A percentile compares a stretch with the other conserved stretches of the same genome.
Evolutionary conservation across 768 basidiomycete species (phyloP).

Genomic region (Pleurotus tuoliensis): DNA sequence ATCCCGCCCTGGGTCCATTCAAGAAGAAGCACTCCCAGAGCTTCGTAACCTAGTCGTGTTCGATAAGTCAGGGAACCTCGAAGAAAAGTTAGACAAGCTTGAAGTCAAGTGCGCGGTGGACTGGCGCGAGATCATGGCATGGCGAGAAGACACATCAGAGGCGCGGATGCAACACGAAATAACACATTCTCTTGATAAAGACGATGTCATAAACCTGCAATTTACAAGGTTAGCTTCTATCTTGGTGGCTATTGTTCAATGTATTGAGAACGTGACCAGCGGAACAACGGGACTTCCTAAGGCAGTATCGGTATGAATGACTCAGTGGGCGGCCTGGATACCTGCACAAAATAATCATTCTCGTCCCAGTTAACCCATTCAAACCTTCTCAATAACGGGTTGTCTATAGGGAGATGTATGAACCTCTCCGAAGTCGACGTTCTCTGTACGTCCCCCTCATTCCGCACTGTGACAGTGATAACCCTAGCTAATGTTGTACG

Average conservation of each 20-base stretch:
- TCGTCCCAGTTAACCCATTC: constrained; percentile 66
- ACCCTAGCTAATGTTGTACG: too few species aligned
- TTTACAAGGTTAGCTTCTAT: constrained; percentile 64
- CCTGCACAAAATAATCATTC: not conserved
- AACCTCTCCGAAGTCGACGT: constrained; percentile 58
- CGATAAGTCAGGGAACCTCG: constrained; percentile 47
- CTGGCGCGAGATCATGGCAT: constrained; percentile 70
- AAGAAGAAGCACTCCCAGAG: constrained; percentile 53
- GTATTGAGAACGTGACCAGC: constrained; percentile 28
- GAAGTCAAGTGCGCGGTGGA: constrained; percentile 53
- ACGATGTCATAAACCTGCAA: constrained; percentile 79
- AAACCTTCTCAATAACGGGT: constrained; percentile 75
- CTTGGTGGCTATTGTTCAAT: not conserved
- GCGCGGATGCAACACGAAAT: constrained; percentile 38
- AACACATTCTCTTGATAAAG: constrained; percentile 37
- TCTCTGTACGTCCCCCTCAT: constrained; percentile 46
- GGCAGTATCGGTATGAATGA: constrained; percentile 65
- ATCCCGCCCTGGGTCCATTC: constrained; percentile 50
- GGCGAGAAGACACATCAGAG: constrained; percentile 53
- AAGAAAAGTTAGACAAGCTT: constrained; percentile 33
- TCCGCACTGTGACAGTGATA: too few species aligned
- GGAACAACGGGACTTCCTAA: constrained; percentile 82
- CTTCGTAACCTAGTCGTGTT: constrained; percentile 65
- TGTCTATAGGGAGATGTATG: constrained; percentile 73
- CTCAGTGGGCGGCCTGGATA: not conserved